Evolutionary conservation across 2,329 filamentous ascomycete genomes (phyloP).

Genomic region (Chrysoporthe austroafricana): DNA sequence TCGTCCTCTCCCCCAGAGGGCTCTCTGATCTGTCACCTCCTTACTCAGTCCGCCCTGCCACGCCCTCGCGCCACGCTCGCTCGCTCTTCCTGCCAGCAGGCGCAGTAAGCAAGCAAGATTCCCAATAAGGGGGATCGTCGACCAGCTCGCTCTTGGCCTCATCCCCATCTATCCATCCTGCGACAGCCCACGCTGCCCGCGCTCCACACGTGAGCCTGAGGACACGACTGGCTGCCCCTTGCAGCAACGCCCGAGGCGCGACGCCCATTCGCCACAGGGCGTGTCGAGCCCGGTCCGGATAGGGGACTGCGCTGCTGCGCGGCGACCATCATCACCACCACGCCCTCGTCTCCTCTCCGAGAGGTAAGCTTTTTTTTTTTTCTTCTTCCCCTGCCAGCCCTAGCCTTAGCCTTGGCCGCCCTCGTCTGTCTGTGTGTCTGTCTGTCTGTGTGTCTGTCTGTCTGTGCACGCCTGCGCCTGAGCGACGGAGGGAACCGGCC

Average conservation of each 20-base stretch:
- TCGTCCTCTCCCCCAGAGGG: neutral
- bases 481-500: too few species aligned
- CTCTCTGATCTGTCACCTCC: neutral
- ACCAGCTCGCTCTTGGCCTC: neutral
- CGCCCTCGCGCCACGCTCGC: neutral
- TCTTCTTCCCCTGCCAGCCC: too few species aligned
- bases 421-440: too few species aligned
- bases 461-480: too few species aligned
- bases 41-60: neutral
- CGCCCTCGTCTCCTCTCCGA: too few species aligned
- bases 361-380: too few species aligned
- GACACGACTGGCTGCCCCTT: neutral
- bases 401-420: too few species aligned
- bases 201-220: neutral
- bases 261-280: neutral
- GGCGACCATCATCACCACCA: too few species aligned
- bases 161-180: neutral
- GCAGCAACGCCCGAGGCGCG: slow-evolving; percentile 4
- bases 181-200: neutral
- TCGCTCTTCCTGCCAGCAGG: neutral
- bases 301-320: neutral
- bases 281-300: neutral
- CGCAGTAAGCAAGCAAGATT: neutral
- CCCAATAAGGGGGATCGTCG: neutral
- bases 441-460: too few species aligned